Evolutionary conservation across 305 asterid genomes (phyloP), one percentile per base, ranked within the genome.

Genomic region (Solanum hybrid): DNA sequence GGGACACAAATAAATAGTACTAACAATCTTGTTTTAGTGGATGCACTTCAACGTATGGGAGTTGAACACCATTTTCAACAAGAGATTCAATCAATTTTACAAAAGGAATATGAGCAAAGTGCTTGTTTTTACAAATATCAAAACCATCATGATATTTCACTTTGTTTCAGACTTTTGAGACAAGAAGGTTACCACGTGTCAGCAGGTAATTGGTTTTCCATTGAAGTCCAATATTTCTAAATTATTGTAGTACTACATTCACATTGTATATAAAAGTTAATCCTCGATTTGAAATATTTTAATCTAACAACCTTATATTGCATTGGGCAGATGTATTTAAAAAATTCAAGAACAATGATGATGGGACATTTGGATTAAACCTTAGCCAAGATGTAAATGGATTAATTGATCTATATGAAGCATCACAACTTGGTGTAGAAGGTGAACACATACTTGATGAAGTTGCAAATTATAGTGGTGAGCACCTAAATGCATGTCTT

Each of bases 101-200:
- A 85, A 27, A 79, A 77, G 10, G 89, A 90, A 35, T 89, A 91
- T 77, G 27, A 6, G 6, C 29, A 87, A 35, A 40, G 38, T 8
- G 31, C 38, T 60, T 27, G 35, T 60, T 66, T n/a, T 31, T 22
- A 60, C 26, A 87, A 90, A 73, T 84, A 35, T 72, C 73, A 87
- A 40, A 86, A 88, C 6, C 92, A 92, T 7, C 82, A 20, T 17
- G 86, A 91, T 9, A 90, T 89, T 90, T 90, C 95, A 5, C 95
- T 95, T 37, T 93, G 90, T 29, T 93, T 95, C 78, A 89, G 94
- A 46, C 92, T 94, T 4, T 56, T 93, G 35, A 89, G 97, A 89
- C 96, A 93, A 86, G 86, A 90, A 66, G 96, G 97, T 40, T 88
- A 91, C 90, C 31, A 79, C 17, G 92, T 94, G 10, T 51, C 87